Evolutionary conservation across 192 early-diverging fungal genomes (phyloP).

Genomic region (Backusella sp.): DNA sequence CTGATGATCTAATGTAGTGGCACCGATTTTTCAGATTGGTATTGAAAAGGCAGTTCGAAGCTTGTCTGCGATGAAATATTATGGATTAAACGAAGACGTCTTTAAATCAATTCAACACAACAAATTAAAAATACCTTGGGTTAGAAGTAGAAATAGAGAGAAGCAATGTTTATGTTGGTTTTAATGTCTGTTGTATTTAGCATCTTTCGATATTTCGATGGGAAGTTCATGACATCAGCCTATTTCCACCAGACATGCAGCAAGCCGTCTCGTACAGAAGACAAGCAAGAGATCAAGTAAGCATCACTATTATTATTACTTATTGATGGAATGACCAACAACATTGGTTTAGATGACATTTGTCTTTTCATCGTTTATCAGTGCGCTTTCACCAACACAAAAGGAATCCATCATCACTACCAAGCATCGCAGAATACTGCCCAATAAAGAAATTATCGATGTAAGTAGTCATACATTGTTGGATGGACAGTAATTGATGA

Average conservation of each 20-base stretch:
- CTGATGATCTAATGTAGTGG: background rate
- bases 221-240: constrained; percentile 49
- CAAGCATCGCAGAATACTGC: background rate
- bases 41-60: background rate
- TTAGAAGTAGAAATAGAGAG: background rate
- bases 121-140: constrained; percentile 2
- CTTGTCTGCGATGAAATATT: background rate
- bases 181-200: background rate
- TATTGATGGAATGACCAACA: background rate
- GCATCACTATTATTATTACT: background rate
- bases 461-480: background rate
- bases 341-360: constrained; percentile 18
- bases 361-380: constrained; percentile 3
- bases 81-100: background rate
- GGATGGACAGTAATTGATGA: background rate
- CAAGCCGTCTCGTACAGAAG: constrained; percentile 33
- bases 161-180: background rate
- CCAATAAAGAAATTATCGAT: background rate
- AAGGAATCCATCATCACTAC: constrained; percentile 11
- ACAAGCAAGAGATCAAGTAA: constrained; percentile 34
- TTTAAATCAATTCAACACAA: background rate
- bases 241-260: constrained; percentile 46
- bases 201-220: constrained; percentile 48
- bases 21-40: background rate
- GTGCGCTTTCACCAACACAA: background rate